Percentiles rank a stretch among this genome's conserved stretches.
These are phyloP conservation scores for Calonectria hawksworthii DNA, from an alignment of 2,329 filamentous ascomycete species.

Conservation along the genomic window DNA sequence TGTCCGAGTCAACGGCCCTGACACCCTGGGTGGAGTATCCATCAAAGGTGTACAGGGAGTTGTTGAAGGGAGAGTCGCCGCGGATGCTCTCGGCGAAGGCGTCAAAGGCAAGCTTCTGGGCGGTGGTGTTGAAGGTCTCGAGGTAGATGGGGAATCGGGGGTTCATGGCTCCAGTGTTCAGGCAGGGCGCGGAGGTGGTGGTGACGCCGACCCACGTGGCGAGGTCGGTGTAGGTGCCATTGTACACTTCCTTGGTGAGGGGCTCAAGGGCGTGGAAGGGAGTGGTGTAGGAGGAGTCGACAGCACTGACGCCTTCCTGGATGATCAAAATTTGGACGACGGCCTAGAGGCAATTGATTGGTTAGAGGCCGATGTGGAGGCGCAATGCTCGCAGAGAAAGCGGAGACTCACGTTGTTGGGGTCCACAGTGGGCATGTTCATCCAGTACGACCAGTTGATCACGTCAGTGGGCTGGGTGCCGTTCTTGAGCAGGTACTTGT, in stretches of 20 bases:
- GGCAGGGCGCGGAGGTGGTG: constrained; percentile 33
- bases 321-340: constrained; percentile 60
- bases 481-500: constrained; percentile 59
- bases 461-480: constrained; percentile 56
- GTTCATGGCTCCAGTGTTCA: constrained; percentile 41
- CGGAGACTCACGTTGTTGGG: constrained; percentile 52
- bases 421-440: constrained; percentile 56
- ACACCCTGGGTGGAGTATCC: constrained; percentile 63
- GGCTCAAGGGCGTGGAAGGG: constrained; percentile 61
- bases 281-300: constrained; percentile 56
- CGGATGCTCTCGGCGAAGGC: constrained; percentile 33
- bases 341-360: constrained; percentile 44
- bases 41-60: constrained; percentile 67
- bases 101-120: constrained; percentile 33
- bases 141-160: constrained; percentile 45
- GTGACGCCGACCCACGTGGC: constrained; percentile 40
- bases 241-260: constrained; percentile 44
- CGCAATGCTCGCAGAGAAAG: neutral
- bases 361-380: neutral
- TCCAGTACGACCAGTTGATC: constrained; percentile 65
- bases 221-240: constrained; percentile 39
- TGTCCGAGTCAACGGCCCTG: neutral
- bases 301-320: constrained; percentile 57
- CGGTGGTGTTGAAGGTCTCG: constrained; percentile 31
- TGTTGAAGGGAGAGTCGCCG: constrained; percentile 31